A percentile compares a stretch with the other conserved stretches of the same genome.
Conservation (phyloP, 2,329 filamentous ascomycete species). For the Penicillium sp. region DNA sequence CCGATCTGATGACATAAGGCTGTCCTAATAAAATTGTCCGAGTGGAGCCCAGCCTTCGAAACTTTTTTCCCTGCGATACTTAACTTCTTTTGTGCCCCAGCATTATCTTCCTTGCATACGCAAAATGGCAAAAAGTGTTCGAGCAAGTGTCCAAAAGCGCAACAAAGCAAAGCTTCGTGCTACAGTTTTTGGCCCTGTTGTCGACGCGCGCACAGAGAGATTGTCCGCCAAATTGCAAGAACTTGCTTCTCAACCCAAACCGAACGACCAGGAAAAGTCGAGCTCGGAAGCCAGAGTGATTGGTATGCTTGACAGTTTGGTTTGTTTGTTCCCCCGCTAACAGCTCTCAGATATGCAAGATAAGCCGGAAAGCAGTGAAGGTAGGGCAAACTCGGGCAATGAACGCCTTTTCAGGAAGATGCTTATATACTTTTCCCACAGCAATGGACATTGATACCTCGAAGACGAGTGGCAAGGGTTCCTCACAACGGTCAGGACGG, state of each 20-base stretch:
- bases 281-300: slow-evolving; percentile 29
- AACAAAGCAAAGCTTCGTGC: slow-evolving; percentile 83
- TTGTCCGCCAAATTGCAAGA: slow-evolving; percentile 86
- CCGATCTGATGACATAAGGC: slow-evolving; percentile 42
- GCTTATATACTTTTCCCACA: slow-evolving; percentile 8
- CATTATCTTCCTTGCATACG: slow-evolving; percentile 14
- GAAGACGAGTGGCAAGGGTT: slow-evolving; percentile 27
- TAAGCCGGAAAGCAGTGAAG: slow-evolving; percentile 28
- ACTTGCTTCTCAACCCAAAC: slow-evolving; percentile 76
- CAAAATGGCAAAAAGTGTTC: slow-evolving; percentile 84
- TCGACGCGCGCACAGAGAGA: slow-evolving; percentile 77
- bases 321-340: slow-evolving; percentile 12
- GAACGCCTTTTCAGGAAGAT: background rate
- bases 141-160: slow-evolving; percentile 78
- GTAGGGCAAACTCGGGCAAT: slow-evolving; percentile 21
- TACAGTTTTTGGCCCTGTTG: slow-evolving; percentile 82
- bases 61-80: slow-evolving; percentile 6
- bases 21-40: slow-evolving; percentile 11
- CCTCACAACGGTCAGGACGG: slow-evolving; percentile 36
- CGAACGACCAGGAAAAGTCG: slow-evolving; percentile 54
- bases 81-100: background rate
- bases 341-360: slow-evolving; percentile 25
- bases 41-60: background rate
- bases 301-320: slow-evolving; percentile 29
- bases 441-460: slow-evolving; percentile 49